These are phyloP conservation scores for Annulohypoxylon bovei DNA, from an alignment of 495 filamentous ascomycete genomes.

Conservation along the genomic window DNA sequence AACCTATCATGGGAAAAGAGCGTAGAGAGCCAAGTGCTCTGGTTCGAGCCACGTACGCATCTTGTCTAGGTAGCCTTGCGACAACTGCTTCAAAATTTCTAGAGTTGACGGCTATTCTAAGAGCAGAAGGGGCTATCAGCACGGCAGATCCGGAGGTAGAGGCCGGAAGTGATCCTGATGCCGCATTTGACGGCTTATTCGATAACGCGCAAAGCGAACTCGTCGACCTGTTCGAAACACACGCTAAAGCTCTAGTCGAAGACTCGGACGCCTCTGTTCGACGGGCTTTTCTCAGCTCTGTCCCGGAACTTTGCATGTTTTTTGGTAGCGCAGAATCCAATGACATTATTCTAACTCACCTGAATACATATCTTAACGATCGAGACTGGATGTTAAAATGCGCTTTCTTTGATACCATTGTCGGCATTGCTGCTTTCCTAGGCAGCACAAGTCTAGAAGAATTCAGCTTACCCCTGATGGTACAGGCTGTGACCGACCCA, in stretches of 20 bases:
- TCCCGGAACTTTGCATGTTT: slow-evolving; percentile 92
- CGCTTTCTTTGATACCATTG: slow-evolving; percentile 94
- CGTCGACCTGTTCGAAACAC: slow-evolving; percentile 79
- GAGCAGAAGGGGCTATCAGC: slow-evolving; percentile 83
- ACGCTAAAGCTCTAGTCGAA: slow-evolving; percentile 89
- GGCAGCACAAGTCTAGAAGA: slow-evolving; percentile 90
- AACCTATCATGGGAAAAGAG: slow-evolving; percentile 50
- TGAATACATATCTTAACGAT: slow-evolving; percentile 98
- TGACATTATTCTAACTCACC: slow-evolving; percentile 91
- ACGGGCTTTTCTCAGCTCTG: slow-evolving; percentile 91
- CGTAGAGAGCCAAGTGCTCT: slow-evolving; percentile 70
- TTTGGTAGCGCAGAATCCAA: slow-evolving; percentile 90
- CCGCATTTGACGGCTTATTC: slow-evolving; percentile 80
- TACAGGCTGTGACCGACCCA: slow-evolving; percentile 93
- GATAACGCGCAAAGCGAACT: slow-evolving; percentile 83
- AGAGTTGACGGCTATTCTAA: slow-evolving; percentile 87
- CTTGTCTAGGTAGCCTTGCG: slow-evolving; percentile 90
- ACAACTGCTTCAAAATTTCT: slow-evolving; percentile 86
- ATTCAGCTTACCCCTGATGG: slow-evolving; percentile 95
- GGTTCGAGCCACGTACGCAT: slow-evolving; percentile 89
- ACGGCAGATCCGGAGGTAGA: slow-evolving; percentile 84
- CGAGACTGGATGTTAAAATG: slow-evolving; percentile 96
- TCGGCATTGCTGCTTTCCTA: slow-evolving; percentile 90
- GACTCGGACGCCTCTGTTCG: slow-evolving; percentile 89
- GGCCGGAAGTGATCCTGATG: slow-evolving; percentile 66